These are phyloP conservation scores for Auricularia auricula-judae DNA, from an alignment of 768 basidiomycete species.

Conservation along the genomic window DNA sequence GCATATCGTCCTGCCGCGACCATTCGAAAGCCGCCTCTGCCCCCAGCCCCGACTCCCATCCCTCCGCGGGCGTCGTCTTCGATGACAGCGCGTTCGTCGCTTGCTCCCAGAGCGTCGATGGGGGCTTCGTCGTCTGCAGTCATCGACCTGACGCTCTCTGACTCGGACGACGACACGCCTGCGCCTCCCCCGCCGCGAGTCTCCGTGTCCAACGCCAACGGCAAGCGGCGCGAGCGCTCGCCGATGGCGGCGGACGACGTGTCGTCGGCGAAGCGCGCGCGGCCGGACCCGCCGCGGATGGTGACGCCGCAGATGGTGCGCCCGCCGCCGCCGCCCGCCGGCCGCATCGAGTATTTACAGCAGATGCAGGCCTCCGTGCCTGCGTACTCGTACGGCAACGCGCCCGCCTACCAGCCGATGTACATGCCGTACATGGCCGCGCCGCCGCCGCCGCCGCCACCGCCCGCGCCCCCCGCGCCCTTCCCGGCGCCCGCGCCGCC, in stretches of 20 bases:
- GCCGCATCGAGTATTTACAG: background rate
- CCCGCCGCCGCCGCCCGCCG: background rate
- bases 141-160: constrained; percentile 75
- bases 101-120: constrained; percentile 22
- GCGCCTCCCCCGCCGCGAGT: constrained; percentile 15
- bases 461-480: background rate
- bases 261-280: background rate
- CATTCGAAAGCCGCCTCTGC: background rate
- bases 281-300: constrained; percentile 7
- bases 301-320: constrained; percentile 1
- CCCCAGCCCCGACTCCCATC: constrained; percentile 6
- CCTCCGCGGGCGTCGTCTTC: constrained; percentile 22
- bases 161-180: constrained; percentile 45
- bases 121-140: constrained; percentile 25
- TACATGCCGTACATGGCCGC: background rate
- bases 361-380: background rate
- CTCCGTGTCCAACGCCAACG: too few relatives aligned
- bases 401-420: background rate
- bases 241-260: background rate
- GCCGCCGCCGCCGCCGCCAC: background rate
- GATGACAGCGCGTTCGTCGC: constrained; percentile 20
- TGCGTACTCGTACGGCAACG: background rate
- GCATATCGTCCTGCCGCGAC: constrained; percentile 55
- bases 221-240: too few relatives aligned
- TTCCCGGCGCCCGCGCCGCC: background rate